Evolutionary conservation across 2,329 filamentous ascomycete species (phyloP).

Genomic region (Alternaria gaisen): DNA sequence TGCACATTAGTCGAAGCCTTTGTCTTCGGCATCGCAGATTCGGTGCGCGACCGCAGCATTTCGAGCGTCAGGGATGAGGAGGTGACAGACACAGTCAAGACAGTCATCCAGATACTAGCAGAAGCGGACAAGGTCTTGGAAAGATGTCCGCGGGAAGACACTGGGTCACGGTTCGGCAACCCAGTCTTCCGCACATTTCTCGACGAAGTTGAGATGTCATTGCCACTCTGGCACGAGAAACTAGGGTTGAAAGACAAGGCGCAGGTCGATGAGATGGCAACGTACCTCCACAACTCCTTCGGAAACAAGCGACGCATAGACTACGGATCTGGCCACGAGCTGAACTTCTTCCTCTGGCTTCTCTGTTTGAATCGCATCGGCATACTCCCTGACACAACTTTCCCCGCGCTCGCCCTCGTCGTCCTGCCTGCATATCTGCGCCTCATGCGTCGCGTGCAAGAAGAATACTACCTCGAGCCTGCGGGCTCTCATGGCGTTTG

Average conservation of each 20-base stretch:
- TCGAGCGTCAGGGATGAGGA: constrained; percentile 67
- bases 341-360: constrained; percentile 97
- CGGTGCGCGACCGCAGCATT: constrained; percentile 74
- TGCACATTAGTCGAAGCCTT: constrained; percentile 82
- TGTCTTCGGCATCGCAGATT: constrained; percentile 85
- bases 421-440: constrained; percentile 84
- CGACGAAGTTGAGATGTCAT: constrained; percentile 64
- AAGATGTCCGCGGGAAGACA: constrained; percentile 80
- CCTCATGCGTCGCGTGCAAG: constrained; percentile 88
- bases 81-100: constrained; percentile 67
- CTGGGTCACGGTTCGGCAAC: constrained; percentile 94
- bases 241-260: constrained; percentile 63
- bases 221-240: constrained; percentile 69
- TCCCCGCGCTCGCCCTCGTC: constrained; percentile 75
- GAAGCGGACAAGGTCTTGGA: constrained; percentile 72
- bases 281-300: constrained; percentile 84
- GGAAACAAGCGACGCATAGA: constrained; percentile 85
- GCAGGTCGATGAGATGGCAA: constrained; percentile 75
- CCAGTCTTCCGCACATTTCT: constrained; percentile 87
- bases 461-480: constrained; percentile 94
- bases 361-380: constrained; percentile 88
- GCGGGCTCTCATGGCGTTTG: constrained; percentile 63
- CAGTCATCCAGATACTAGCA: constrained; percentile 75
- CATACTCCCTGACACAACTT: constrained; percentile 70
- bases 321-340: constrained; percentile 95